Conservation (phyloP, 176 grass and related monocot species). For the Carex myosuroides region DNA sequence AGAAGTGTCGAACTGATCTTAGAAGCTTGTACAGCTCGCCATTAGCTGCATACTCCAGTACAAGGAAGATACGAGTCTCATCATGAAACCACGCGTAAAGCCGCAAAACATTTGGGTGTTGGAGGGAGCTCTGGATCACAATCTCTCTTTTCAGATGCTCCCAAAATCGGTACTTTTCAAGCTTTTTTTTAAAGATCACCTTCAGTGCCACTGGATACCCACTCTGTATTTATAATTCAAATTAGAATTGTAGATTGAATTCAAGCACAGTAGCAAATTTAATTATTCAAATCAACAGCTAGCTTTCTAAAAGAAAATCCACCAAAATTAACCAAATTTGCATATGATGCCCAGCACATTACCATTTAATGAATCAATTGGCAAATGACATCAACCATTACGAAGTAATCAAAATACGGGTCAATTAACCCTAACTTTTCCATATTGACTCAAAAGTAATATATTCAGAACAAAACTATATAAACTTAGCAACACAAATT, state of each 20-base stretch:
- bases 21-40: slow-evolving; percentile 82
- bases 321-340: not conserved
- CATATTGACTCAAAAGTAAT: not conserved
- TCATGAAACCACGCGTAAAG: slow-evolving; percentile 96
- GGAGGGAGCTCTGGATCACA: slow-evolving; percentile 67
- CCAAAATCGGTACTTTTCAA: slow-evolving; percentile 79
- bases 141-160: slow-evolving; percentile 67
- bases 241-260: not conserved
- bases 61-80: slow-evolving; percentile 56
- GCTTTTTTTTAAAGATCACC: slow-evolving; percentile 69
- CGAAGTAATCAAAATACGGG: not conserved
- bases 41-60: slow-evolving; percentile 65
- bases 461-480: not conserved
- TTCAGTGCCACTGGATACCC: slow-evolving; percentile 85
- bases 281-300: not conserved
- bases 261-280: too few relatives aligned
- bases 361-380: not conserved
- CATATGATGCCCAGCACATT: not conserved
- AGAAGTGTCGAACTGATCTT: slow-evolving; percentile 46
- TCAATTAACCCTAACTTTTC: not conserved
- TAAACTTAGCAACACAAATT: not conserved
- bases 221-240: slow-evolving; percentile 37
- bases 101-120: slow-evolving; percentile 89
- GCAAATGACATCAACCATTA: not conserved
- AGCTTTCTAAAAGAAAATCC: not conserved